Evolutionary conservation across 2,329 filamentous ascomycete species (phyloP).

Genomic region (Aspergillus chevalieri): DNA sequence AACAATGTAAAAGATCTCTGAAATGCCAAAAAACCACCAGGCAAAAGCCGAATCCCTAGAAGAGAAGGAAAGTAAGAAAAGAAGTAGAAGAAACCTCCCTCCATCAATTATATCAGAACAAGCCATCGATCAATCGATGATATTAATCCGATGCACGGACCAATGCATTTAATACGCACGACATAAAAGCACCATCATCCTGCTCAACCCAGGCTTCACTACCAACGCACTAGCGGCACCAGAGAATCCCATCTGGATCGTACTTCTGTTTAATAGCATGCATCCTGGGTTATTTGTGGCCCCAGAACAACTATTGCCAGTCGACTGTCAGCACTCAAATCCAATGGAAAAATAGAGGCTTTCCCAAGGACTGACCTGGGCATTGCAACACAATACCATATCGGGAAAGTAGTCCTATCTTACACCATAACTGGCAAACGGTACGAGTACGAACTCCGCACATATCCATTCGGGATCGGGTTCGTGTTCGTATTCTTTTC

Average conservation of each 20-base stretch:
- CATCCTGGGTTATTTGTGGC: slow-evolving; percentile 14
- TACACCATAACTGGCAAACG: not conserved
- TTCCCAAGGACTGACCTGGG: not conserved
- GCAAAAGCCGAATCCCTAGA: too few species aligned
- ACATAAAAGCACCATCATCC: not conserved
- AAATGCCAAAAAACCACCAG: too few species aligned
- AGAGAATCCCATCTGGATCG: slow-evolving; percentile 12
- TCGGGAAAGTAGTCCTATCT: not conserved
- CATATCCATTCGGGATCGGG: not conserved
- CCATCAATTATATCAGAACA: not conserved
- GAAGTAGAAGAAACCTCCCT: not conserved
- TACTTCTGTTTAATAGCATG: slow-evolving; percentile 12
- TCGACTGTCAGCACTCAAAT: not conserved
- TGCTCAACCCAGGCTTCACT: slow-evolving; percentile 16
- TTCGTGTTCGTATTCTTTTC: not conserved
- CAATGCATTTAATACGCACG: not conserved
- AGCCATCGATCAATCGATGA: too few species aligned
- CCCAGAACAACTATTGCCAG: slow-evolving; percentile 15
- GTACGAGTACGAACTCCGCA: not conserved
- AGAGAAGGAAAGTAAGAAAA: not conserved
- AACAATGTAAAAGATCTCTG: too few species aligned
- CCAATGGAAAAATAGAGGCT: too few species aligned
- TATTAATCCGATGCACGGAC: too few species aligned
- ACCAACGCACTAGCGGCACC: slow-evolving; percentile 22
- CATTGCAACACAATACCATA: not conserved